Percentiles rank a stretch among this genome's conserved stretches.
Conservation (phyloP, 2,329 filamentous ascomycete species). For the Metarhizium anisopliae region DNA sequence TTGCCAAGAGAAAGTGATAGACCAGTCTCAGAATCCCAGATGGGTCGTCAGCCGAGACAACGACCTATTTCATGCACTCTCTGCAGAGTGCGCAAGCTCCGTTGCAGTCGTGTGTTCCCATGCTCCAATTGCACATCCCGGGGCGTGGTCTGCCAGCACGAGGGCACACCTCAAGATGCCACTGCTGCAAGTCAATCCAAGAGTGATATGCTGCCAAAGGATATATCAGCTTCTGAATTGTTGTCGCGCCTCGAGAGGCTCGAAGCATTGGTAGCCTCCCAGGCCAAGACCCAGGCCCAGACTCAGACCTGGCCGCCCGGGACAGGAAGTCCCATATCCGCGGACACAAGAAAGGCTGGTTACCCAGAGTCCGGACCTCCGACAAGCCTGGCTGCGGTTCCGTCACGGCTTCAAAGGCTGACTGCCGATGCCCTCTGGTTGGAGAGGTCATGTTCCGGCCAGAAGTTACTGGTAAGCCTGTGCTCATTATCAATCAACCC, state of each 20-base stretch:
- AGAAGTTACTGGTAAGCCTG: slow-evolving; percentile 20
- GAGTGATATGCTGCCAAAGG: slow-evolving; percentile 6
- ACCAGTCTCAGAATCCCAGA: slow-evolving; percentile 5
- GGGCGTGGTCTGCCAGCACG: slow-evolving; percentile 21
- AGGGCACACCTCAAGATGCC: slow-evolving; percentile 5
- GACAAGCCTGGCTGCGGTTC: slow-evolving; percentile 13
- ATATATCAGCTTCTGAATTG: slow-evolving; percentile 13
- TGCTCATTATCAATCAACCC: not conserved
- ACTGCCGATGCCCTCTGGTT: slow-evolving; percentile 25
- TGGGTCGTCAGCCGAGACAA: slow-evolving; percentile 24
- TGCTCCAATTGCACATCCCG: slow-evolving; percentile 27
- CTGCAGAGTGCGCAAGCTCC: slow-evolving; percentile 25
- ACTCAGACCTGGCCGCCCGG: not conserved
- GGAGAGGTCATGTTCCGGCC: slow-evolving; percentile 21
- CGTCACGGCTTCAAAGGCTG: slow-evolving; percentile 22
- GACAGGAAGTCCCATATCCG: not conserved
- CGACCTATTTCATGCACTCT: slow-evolving; percentile 26
- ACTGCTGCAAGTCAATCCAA: not conserved
- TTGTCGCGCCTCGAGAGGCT: slow-evolving; percentile 14
- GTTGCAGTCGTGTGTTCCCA: slow-evolving; percentile 27
- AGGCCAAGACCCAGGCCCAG: slow-evolving; percentile 2
- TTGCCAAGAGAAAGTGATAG: not conserved
- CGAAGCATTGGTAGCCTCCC: slow-evolving; percentile 11
- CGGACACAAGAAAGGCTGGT: not conserved
- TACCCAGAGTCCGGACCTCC: slow-evolving; percentile 8